Evolutionary conservation across 192 early-diverging fungal species (phyloP).

Genomic region (Phlyctochytrium arcticum): DNA sequence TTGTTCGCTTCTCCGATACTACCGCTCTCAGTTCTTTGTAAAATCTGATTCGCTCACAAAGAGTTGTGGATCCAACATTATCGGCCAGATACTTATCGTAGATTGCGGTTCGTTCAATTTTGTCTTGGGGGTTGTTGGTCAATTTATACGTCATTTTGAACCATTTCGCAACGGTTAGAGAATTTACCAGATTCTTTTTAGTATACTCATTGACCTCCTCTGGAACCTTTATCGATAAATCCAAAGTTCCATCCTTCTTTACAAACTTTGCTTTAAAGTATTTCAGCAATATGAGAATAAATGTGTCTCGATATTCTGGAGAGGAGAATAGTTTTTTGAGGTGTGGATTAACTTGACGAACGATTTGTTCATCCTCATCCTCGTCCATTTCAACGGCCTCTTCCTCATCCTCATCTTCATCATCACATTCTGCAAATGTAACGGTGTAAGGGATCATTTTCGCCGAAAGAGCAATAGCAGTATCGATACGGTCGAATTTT

Average conservation of each 20-base stretch:
- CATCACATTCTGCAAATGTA: neutral
- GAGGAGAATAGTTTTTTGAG: neutral
- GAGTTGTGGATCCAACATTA: too few species aligned
- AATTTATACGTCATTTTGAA: conserved; percentile 4
- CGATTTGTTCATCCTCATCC: neutral
- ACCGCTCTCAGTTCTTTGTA: too few species aligned
- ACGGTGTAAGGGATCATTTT: neutral
- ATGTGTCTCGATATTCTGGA: conserved; percentile 3
- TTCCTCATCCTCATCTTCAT: conserved; percentile 4
- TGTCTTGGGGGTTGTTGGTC: neutral
- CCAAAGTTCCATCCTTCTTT: neutral
- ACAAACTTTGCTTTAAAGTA: neutral
- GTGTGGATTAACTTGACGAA: neutral
- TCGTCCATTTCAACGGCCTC: too few species aligned
- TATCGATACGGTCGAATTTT: conserved; percentile 9
- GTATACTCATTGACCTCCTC: neutral
- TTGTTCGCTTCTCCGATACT: too few species aligned
- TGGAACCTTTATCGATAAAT: neutral
- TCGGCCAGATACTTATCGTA: too few species aligned
- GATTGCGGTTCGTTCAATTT: too few species aligned
- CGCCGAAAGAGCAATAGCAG: neutral
- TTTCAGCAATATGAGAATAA: conserved; percentile 7
- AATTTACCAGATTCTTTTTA: neutral
- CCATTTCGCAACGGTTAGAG: conserved; percentile 5
- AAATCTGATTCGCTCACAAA: too few species aligned